phyloP scores from a whole-genome alignment of 2,329 filamentous ascomycete species.

The Emmonsia crescens region DNA sequence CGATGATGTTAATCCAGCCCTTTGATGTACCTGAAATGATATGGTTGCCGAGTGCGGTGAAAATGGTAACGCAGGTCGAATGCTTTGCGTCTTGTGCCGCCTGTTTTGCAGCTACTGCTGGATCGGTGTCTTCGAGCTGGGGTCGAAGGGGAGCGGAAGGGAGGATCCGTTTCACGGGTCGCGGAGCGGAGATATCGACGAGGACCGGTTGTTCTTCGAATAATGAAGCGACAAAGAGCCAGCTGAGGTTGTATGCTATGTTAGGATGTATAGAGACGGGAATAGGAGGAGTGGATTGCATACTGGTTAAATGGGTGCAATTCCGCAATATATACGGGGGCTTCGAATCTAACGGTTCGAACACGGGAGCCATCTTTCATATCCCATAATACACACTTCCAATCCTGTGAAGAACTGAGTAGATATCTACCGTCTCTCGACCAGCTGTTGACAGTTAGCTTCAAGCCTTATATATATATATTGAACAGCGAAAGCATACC shows the following conservation, averaged over 20 bases:
- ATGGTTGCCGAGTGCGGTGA: conserved; percentile 73
- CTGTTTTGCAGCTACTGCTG: conserved; percentile 61
- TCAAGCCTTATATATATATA: neutral
- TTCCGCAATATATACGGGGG: conserved; percentile 91
- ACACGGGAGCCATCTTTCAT: conserved; percentile 60
- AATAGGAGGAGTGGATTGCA: conserved; percentile 21
- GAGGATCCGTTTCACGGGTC: conserved; percentile 63
- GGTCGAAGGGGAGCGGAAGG: conserved; percentile 72
- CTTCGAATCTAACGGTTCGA: conserved; percentile 80
- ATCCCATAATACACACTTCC: conserved; percentile 95
- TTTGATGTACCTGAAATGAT: conserved; percentile 90
- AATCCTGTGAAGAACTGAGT: conserved; percentile 86
- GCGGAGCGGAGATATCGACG: conserved; percentile 62
- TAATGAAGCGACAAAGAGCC: conserved; percentile 78
- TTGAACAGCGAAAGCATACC: conserved; percentile 23
- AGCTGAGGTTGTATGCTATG: conserved; percentile 40
- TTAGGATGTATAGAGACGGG: neutral
- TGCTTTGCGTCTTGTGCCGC: conserved; percentile 87
- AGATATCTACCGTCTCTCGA: conserved; percentile 84
- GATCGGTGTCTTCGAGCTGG: conserved; percentile 52
- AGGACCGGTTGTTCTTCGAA: conserved; percentile 89
- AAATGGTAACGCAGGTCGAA: conserved; percentile 85
- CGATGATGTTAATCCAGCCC: conserved; percentile 92
- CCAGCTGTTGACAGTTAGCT: conserved; percentile 49
- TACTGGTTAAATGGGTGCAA: conserved; percentile 85